Percentiles rank a stretch among this genome's conserved stretches.
Evolutionary conservation across 1,284 basidiomycete genomes (phyloP).

Genomic region (Rhizopogon parksii): DNA sequence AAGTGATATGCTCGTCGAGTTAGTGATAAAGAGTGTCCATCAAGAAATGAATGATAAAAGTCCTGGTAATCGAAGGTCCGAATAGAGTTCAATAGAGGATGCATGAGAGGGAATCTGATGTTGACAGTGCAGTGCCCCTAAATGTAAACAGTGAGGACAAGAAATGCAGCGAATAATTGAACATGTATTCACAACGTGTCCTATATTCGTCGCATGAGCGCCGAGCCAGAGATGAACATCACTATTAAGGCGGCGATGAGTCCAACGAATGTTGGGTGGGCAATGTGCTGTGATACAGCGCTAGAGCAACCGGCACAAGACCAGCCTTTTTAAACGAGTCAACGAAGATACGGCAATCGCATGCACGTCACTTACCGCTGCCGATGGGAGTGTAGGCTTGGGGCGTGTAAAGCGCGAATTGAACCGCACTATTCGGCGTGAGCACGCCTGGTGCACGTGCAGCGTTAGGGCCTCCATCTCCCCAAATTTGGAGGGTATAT

Average conservation of each 20-base stretch:
- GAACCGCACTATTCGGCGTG: constrained; percentile 58
- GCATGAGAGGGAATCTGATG: background rate
- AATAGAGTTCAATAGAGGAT: background rate
- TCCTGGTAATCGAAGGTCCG: background rate
- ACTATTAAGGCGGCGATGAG: constrained; percentile 59
- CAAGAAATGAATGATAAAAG: background rate
- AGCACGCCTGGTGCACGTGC: constrained; percentile 58
- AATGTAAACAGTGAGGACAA: background rate
- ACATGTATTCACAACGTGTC: background rate
- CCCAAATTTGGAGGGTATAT: constrained; percentile 76
- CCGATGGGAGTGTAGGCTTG: constrained; percentile 63
- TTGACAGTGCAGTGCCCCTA: background rate
- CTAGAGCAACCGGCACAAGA: constrained; percentile 60
- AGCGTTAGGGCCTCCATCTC: constrained; percentile 66
- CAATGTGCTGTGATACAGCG: constrained; percentile 36
- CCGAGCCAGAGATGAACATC: constrained; percentile 63
- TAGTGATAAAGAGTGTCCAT: background rate
- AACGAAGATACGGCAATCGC: background rate
- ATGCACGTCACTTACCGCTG: constrained; percentile 40
- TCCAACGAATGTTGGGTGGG: constrained; percentile 58
- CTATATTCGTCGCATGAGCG: constrained; percentile 18
- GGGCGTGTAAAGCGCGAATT: constrained; percentile 82
- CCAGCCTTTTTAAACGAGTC: constrained; percentile 52
- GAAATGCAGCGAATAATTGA: background rate
- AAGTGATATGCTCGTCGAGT: background rate